Evolutionary conservation across 1,284 basidiomycete genomes (phyloP).

Genomic region (Moesziomyces globuligerus): DNA sequence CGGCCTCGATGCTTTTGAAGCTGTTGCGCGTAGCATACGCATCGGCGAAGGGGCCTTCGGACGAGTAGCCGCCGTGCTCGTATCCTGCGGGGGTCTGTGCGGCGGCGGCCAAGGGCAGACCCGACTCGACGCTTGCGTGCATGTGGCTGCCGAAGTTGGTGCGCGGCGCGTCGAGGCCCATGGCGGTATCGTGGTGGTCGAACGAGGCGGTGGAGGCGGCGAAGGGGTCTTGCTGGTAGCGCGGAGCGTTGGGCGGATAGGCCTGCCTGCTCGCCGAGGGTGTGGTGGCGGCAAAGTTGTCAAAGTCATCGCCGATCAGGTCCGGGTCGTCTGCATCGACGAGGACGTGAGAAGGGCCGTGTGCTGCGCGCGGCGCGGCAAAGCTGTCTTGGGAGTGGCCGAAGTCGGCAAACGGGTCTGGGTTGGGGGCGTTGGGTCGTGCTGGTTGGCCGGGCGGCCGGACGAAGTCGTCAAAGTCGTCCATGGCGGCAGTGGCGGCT

Average conservation of each 20-base stretch:
- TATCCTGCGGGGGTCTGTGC: constrained; percentile 52
- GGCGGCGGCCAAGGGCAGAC: constrained; percentile 45
- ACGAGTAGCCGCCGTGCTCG: constrained; percentile 20
- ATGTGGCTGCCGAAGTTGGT: constrained; percentile 31
- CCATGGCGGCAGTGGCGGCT: constrained; percentile 27
- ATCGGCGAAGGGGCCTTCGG: constrained; percentile 54
- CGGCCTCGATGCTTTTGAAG: constrained; percentile 65
- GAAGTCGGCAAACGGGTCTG: constrained; percentile 34
- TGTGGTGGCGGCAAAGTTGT: constrained; percentile 31
- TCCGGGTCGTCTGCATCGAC: constrained; percentile 62
- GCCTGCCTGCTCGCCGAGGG: constrained; percentile 18
- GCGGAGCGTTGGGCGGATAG: constrained; percentile 29
- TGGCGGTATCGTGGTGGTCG: constrained; percentile 37
- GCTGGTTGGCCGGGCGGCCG: constrained; percentile 8
- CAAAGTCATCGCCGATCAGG: constrained; percentile 56
- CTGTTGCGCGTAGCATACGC: constrained; percentile 47
- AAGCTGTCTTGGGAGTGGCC: constrained; percentile 35
- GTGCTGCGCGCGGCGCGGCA: constrained; percentile 7
- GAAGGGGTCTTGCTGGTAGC: constrained; percentile 24
- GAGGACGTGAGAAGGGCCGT: constrained; percentile 56
- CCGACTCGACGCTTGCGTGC: constrained; percentile 48
- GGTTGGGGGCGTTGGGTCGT: background rate
- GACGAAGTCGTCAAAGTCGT: constrained; percentile 63
- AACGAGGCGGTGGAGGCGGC: constrained; percentile 30
- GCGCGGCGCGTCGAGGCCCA: constrained; percentile 40